Evolutionary conservation across 2,329 filamentous ascomycete genomes (phyloP).

Genomic region (Botryotinia convoluta): DNA sequence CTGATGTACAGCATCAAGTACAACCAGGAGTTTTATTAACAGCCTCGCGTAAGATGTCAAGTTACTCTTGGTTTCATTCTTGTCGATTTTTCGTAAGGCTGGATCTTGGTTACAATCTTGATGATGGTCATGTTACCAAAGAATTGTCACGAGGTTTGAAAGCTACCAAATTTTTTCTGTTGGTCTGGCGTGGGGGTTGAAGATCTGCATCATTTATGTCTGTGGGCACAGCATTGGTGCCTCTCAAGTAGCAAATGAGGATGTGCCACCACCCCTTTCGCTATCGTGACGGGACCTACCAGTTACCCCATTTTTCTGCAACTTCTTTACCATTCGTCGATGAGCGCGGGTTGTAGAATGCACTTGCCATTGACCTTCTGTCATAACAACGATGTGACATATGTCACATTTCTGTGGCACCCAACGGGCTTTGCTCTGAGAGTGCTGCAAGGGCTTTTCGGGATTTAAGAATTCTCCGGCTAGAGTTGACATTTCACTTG

Average conservation of each 20-base stretch:
- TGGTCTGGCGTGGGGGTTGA: neutral
- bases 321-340: constrained; percentile 34
- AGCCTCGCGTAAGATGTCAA: neutral
- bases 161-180: neutral
- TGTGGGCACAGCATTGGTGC: constrained; percentile 1
- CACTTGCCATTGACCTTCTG: constrained; percentile 50
- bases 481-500: constrained; percentile 55
- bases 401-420: constrained; percentile 63
- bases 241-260: neutral
- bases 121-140: neutral
- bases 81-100: constrained; percentile 7
- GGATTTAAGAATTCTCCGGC: constrained; percentile 57
- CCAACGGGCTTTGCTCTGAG: constrained; percentile 45
- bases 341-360: constrained; percentile 48
- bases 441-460: constrained; percentile 45
- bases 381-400: constrained; percentile 64
- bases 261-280: neutral
- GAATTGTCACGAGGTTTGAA: neutral
- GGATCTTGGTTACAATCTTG: constrained; percentile 3
- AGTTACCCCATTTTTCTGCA: neutral
- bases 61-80: neutral
- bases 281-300: neutral
- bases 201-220: neutral
- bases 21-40: neutral
- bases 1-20: neutral